Evolutionary conservation across 257 asterid genomes (phyloP), one percentile per base, ranked within the genome.

Genomic region (Eustoma russellianum): DNA sequence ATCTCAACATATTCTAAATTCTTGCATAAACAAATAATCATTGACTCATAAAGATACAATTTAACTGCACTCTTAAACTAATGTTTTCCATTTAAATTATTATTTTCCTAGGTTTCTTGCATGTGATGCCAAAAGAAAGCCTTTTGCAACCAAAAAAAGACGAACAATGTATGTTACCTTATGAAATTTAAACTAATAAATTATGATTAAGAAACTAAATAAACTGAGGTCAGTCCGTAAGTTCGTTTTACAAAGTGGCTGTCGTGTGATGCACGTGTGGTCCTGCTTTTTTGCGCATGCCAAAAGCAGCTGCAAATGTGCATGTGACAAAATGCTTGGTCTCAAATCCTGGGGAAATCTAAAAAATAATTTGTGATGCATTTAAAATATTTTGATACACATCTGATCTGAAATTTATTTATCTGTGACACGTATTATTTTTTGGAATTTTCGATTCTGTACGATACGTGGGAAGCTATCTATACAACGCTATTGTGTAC

Each of bases 211-310:
- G 11, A 10, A 14, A 14, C 14, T 30, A 6, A 18, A 16, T n/a
- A 33, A 18, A 44, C n/a, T 46, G 2, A 17, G 17, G 12, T 18
- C 16, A 38, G 12, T 18, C 9, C 9, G 9, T 30, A 13, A n/a
- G 7, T n/a, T 14, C 16, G 12, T 35, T 44, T 52, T 13, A 15
- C 35, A 30, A 53, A 40, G 47, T 34, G 65, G 45, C 62, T 58
- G 33, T 41, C 48, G 74, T 80, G 79, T 83, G 67, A 66, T 66
- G 78, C 94, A 83, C 79, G 89, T 80, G 86, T 24, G 77, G 59
- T 19, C 43, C 55, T 50, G 52, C 88, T 85, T 81, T 81, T 81
- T 76, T 40, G 61, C 80, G 94, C 94, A 67, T 85, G 91, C 82
- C 50, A 58, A 70, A 77, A 74, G 83, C 71, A 59, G 58, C 69